Conservation (phyloP, 805 yeast genomes). For the Metschnikowia peoriensis region DNA sequence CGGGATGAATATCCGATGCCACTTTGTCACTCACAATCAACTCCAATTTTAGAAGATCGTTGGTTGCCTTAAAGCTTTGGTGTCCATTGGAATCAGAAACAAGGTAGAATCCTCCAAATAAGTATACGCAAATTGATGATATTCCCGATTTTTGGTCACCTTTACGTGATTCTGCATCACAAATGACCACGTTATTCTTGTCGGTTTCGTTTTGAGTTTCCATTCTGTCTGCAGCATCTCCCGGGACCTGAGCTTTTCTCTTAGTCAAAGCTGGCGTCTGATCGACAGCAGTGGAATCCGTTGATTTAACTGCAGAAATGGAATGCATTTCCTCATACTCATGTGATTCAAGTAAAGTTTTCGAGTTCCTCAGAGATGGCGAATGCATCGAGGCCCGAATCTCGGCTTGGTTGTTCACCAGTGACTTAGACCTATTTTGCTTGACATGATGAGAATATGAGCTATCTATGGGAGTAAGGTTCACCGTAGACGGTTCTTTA, state of each 20-base stretch:
- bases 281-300: not conserved
- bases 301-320: not conserved
- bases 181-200: constrained; percentile 10
- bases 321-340: not conserved
- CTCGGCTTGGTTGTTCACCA: not conserved
- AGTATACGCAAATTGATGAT: constrained; percentile 27
- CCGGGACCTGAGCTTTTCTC: not conserved
- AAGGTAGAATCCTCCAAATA: constrained; percentile 40
- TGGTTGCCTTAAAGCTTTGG: constrained; percentile 27
- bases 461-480: constrained; percentile 16
- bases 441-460: constrained; percentile 35
- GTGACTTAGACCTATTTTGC: constrained; percentile 25
- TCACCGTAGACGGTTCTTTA: not conserved
- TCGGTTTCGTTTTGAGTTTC: not conserved
- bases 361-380: not conserved
- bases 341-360: not conserved
- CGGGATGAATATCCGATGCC: constrained; percentile 19
- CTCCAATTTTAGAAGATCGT: constrained; percentile 36
- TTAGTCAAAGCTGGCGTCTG: not conserved
- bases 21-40: constrained; percentile 23
- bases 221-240: not conserved
- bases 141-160: constrained; percentile 18
- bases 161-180: constrained; percentile 2
- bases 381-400: not conserved
- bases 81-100: constrained; percentile 13